Conservation (phyloP, 805 yeast genomes). For the Zygosaccharomyces bailii region DNA sequence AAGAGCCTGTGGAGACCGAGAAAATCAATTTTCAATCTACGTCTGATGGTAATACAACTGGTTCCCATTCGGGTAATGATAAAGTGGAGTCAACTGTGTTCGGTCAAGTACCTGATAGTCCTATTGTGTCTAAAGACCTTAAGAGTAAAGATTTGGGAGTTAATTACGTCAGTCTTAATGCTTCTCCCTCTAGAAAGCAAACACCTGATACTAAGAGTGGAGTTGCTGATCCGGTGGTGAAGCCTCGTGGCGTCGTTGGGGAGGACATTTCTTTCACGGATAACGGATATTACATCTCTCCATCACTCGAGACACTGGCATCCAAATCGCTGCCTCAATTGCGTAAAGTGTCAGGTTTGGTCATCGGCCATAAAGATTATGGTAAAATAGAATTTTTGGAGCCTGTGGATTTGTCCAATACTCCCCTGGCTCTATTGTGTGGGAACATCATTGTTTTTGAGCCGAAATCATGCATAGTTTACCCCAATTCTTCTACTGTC, state of each 20-base stretch:
- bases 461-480: conserved; percentile 58
- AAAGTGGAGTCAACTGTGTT: conserved; percentile 13
- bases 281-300: conserved; percentile 85
- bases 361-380: conserved; percentile 67
- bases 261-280: conserved; percentile 51
- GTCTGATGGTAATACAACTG: conserved; percentile 11
- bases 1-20: conserved; percentile 17
- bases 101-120: conserved; percentile 14
- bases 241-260: conserved; percentile 24
- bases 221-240: conserved; percentile 2
- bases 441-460: conserved; percentile 63
- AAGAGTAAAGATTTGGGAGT: conserved; percentile 9
- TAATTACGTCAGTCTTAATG: conserved; percentile 7
- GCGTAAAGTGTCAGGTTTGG: conserved; percentile 58
- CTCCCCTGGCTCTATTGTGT: conserved; percentile 59
- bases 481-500: conserved; percentile 58
- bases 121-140: conserved; percentile 13
- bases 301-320: conserved; percentile 62
- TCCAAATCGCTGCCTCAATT: conserved; percentile 59
- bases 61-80: conserved; percentile 6
- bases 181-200: conserved; percentile 6
- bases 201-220: conserved; percentile 3
- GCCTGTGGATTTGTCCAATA: conserved; percentile 79
- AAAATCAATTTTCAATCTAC: conserved; percentile 16
- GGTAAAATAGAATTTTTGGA: conserved; percentile 74